These are phyloP conservation scores for Chimonanthus salicifolius DNA, from an alignment of 164 flowering plant species.

Conservation along the genomic window DNA sequence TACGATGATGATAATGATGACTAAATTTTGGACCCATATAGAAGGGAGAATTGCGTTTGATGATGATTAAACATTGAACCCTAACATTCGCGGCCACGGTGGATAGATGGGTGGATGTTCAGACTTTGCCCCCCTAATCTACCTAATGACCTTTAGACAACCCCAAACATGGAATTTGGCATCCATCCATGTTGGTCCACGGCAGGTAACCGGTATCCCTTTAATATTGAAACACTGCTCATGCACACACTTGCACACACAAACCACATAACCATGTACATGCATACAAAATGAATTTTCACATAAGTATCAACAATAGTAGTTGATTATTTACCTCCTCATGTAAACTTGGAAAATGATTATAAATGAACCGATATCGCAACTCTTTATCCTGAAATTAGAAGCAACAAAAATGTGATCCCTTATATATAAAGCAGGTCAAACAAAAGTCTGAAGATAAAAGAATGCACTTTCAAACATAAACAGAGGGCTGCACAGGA, in stretches of 20 bases:
- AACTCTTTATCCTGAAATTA: conserved; percentile 79
- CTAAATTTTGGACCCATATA: too few species aligned
- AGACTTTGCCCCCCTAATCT: too few species aligned
- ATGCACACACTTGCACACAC: background rate
- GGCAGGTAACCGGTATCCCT: too few species aligned
- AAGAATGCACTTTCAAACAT: background rate
- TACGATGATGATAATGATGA: too few species aligned
- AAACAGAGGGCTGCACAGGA: background rate
- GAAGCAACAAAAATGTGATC: background rate
- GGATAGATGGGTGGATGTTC: too few species aligned
- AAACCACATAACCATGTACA: background rate
- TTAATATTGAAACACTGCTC: background rate
- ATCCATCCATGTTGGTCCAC: too few species aligned
- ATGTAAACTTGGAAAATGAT: conserved; percentile 84
- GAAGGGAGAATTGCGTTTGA: too few species aligned
- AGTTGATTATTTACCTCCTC: conserved; percentile 61
- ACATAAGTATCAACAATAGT: background rate
- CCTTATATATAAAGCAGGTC: background rate
- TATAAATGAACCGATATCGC: conserved; percentile 90
- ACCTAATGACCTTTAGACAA: too few species aligned
- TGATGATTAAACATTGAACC: too few species aligned
- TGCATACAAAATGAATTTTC: background rate
- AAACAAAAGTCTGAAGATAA: background rate
- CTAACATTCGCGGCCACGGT: too few species aligned
- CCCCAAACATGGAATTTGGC: too few species aligned